Percentiles rank a stretch among this genome's conserved stretches.
Conservation (phyloP, 2,329 filamentous ascomycete genomes). For the Aspergillus sp. region DNA sequence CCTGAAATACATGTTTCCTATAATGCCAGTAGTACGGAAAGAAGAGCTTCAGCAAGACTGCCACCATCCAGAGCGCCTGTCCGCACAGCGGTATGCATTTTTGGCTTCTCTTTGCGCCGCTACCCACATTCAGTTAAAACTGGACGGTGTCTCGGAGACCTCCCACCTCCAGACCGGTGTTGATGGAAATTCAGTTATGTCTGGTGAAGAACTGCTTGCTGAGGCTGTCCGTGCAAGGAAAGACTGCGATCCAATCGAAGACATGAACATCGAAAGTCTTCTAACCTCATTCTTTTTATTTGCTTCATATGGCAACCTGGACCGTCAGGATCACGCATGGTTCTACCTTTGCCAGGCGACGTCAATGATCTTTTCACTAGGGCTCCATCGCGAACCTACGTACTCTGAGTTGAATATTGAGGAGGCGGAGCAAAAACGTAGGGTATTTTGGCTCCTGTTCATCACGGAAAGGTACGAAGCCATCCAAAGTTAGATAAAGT, state of each 20-base stretch:
- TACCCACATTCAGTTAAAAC: constrained; percentile 46
- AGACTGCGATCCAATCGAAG: constrained; percentile 41
- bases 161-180: constrained; percentile 48
- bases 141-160: constrained; percentile 32
- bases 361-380: constrained; percentile 56
- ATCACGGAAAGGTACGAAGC: constrained; percentile 63
- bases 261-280: constrained; percentile 40
- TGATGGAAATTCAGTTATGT: constrained; percentile 58
- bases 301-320: constrained; percentile 68
- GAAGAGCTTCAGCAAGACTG: constrained; percentile 37
- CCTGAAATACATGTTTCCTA: constrained; percentile 43
- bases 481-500: not conserved
- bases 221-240: constrained; percentile 55
- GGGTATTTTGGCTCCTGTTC: constrained; percentile 72
- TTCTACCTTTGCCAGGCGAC: constrained; percentile 75
- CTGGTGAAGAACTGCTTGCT: constrained; percentile 66
- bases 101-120: constrained; percentile 43
- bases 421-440: constrained; percentile 63
- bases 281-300: constrained; percentile 80
- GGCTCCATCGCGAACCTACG: constrained; percentile 44
- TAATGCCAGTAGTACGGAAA: constrained; percentile 43
- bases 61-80: constrained; percentile 55
- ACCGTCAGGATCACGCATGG: constrained; percentile 75
- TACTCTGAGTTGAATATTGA: constrained; percentile 51
- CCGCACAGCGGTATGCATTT: constrained; percentile 40